Percentiles rank a stretch among this genome's conserved stretches.
These are phyloP conservation scores for Phtheirospermum japonicum DNA, from an alignment of 257 asterid genomes.

Conservation along the genomic window DNA sequence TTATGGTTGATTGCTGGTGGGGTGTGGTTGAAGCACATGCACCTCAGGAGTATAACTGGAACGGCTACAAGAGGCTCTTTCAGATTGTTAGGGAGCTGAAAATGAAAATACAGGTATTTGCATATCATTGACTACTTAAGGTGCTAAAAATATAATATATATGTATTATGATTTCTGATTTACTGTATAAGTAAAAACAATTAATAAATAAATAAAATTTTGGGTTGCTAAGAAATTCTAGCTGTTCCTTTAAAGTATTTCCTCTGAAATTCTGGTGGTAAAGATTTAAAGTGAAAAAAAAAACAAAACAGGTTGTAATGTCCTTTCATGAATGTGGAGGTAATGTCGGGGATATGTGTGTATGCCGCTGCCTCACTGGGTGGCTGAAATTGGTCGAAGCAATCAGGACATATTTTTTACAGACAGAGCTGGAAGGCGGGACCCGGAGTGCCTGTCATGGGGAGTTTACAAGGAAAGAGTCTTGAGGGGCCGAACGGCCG, in stretches of 20 bases:
- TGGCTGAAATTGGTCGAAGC: constrained; percentile 79
- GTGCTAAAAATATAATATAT: not conserved
- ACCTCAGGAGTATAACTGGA: constrained; percentile 95
- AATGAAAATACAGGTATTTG: constrained; percentile 73
- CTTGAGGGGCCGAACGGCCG: constrained; percentile 83
- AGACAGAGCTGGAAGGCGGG: constrained; percentile 78
- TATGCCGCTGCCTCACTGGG: constrained; percentile 86
- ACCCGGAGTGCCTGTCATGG: constrained; percentile 94
- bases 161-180: not conserved
- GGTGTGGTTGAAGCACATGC: constrained; percentile 90
- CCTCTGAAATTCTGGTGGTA: constrained; percentile 23
- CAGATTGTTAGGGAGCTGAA: constrained; percentile 77
- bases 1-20: constrained; percentile 98
- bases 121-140: constrained; percentile 25
- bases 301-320: constrained; percentile 69
- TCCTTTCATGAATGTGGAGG: constrained; percentile 93
- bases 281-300: constrained; percentile 23
- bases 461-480: constrained; percentile 92
- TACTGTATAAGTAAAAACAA: not conserved
- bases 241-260: constrained; percentile 14
- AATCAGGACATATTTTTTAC: constrained; percentile 92
- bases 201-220: not conserved
- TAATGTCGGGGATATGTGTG: constrained; percentile 80
- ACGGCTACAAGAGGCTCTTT: constrained; percentile 79
- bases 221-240: constrained; percentile 7